Base-by-base conservation (phyloP, 352 stramenopile genomes). In the Pythium aristosporum region DNA sequence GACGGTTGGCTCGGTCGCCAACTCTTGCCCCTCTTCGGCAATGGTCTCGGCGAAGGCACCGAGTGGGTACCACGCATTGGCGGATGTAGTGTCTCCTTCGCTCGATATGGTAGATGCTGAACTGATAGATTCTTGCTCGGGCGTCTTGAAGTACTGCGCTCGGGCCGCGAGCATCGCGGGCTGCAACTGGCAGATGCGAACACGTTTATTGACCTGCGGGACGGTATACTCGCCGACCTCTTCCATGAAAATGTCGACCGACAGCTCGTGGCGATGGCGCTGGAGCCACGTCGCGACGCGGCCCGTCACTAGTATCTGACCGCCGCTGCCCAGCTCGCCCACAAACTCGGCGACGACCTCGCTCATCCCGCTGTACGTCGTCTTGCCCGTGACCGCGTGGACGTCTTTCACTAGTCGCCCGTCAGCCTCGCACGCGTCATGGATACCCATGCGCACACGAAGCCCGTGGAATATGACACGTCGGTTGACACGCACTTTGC, bases 131-230 rank as follows among this genome's bases (percentile, higher is more conserved):
- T 42, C 37, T 4, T 42, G 37, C 37, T 42, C 37, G 37, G 37
- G 37, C 37, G 10, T 42, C 15, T 42, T 42, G 37, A 65, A 65
- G 39, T 23, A 32, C 36, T 43, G 21, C 9, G 58, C 51, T 18
- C 63, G 63, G 0, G 28, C 32, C 13, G 49, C 48, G 1, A 70
- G 43, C 46, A 70, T 56, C 15, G 44, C 46, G 28, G 75, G 75
- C 21, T 74, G 52, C 25, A 86, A 23, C 61, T 86, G 75, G 54
- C 72, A 83, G n/a, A 86, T 48, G 21, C 83, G 65, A 0, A 86
- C 50, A 18, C 72, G 51, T 1, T 64, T 65, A 49, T 80, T 72
- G 23, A 86, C 61, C 32, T 81, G 74, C 30, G 73, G 72, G 9
- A 86, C 75, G 7, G 44, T 65, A 51, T 80, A 68, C 32, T 72